Conservation (phyloP, 176 grass and related monocot genomes). For the Aechmea fasciata region DNA sequence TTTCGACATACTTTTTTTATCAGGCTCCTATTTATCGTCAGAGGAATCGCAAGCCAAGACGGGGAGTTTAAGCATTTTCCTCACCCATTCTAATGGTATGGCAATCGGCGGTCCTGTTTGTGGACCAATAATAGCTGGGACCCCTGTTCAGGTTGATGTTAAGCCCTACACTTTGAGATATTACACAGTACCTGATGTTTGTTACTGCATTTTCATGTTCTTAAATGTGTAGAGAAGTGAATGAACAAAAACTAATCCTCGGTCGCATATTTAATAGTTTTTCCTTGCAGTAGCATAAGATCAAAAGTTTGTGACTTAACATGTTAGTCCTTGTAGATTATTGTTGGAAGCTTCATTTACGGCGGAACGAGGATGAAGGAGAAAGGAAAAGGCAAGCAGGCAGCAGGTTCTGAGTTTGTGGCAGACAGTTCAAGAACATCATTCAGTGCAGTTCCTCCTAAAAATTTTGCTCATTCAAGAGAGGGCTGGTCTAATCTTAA, state of each 20-base stretch:
- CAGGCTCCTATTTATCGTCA: constrained; percentile 70
- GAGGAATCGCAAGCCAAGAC: constrained; percentile 48
- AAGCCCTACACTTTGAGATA: too few species aligned
- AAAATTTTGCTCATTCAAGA: constrained; percentile 9
- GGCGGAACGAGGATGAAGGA: constrained; percentile 18
- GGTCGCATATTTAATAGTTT: constrained; percentile 7
- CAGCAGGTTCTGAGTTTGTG: constrained; percentile 14
- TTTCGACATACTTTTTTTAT: constrained; percentile 85
- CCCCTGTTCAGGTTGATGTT: constrained; percentile 66
- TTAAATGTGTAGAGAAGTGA: too few species aligned
- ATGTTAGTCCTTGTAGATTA: constrained; percentile 13
- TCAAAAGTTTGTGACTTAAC: neutral
- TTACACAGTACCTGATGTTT: too few species aligned
- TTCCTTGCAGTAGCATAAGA: neutral
- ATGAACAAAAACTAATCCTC: too few species aligned
- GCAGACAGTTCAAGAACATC: constrained; percentile 2
- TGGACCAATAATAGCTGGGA: constrained; percentile 67
- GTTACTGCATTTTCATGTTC: too few species aligned
- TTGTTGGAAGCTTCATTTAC: constrained; percentile 31
- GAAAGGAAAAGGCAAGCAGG: constrained; percentile 22
- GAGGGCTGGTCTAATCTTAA: constrained; percentile 18
- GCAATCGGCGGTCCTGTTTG: constrained; percentile 72
- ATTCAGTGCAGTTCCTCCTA: constrained; percentile 5
- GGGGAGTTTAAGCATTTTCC: constrained; percentile 72
- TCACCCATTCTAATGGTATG: constrained; percentile 64